Base-by-base conservation (phyloP, 805 yeast genomes). In the Saccharomyces cerevisiae region DNA sequence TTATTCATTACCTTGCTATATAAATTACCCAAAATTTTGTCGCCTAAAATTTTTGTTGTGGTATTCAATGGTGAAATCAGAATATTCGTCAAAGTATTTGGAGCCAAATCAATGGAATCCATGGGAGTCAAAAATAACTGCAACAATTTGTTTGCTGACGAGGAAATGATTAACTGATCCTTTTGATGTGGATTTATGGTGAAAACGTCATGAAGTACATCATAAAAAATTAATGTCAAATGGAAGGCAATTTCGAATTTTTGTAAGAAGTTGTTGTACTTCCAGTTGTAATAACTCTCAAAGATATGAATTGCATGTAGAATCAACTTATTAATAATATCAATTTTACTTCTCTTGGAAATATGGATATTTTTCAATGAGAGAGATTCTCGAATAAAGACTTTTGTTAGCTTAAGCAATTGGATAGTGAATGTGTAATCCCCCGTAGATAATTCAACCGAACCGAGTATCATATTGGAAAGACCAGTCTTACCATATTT, bases 231-330 rank as follows among this genome's bases (percentile, higher is more conserved):
- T 26, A 75, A 75, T 13, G 84, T 71, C 5, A 83, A 74, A 51
- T 74, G 70, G 5, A 76, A 71, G 0, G 91, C 89, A 47, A 89
- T 73, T 59, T 81, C 78, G 59, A 80, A 74, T 57, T 83, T 81
- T 62, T 89, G 87, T 48, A 73, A 68, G 1, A 80, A 71, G 10
- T 77, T 67, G 30, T 73, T 71, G 67, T 82, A 90, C 58, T 82
- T 79, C 87, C 96, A 89, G 63, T 78, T 80, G 3, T 77, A 70
- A 59, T 84, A 87, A 59, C 87, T 82, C 62, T 89, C 96, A 69
- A 83, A 88, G 0, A 87, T 79, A 51, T 79, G 79, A n/a, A 87
- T 69, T 43, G 83, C 72, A 66, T 85, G 87, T 4, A 72, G 66
- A 1, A 79, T 72, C 48, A 87, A 70, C 53, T 78, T 78, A 22